phyloP scores from a whole-genome alignment of 129 eudicot genomes.

The Flaveria bidentis region DNA sequence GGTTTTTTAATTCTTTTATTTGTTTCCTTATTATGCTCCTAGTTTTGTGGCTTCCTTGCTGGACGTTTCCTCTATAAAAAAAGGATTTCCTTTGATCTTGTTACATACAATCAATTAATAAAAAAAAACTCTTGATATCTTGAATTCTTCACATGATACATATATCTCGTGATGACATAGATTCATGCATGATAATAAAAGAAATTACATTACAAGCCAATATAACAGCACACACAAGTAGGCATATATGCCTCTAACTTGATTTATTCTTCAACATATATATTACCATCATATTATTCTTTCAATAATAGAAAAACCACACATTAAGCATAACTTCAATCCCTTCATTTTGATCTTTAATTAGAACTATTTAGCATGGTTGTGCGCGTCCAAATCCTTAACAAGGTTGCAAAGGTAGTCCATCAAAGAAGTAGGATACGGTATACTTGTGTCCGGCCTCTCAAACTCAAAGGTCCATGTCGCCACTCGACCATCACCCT shows the following conservation, averaged over 20 bases:
- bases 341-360: background rate
- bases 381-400: constrained; percentile 28
- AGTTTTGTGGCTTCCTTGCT: too few relatives aligned
- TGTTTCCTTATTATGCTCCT: too few relatives aligned
- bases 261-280: background rate
- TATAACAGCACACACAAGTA: background rate
- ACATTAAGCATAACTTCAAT: background rate
- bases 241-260: background rate
- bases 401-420: constrained; percentile 20
- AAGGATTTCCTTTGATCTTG: too few relatives aligned
- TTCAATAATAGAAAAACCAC: background rate
- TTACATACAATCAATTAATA: too few relatives aligned
- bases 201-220: background rate
- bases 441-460: constrained; percentile 29
- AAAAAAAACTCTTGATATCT: too few relatives aligned
- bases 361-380: background rate
- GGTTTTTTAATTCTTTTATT: too few relatives aligned
- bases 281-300: background rate
- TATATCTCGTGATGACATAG: background rate
- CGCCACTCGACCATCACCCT: constrained; percentile 30
- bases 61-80: too few relatives aligned
- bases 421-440: constrained; percentile 25
- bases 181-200: background rate
- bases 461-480: constrained; percentile 47
- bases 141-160: too few relatives aligned